phyloP scores from a whole-genome alignment of 225 moss, liverwort and hornwort genomes.

The Polytrichum commune region DNA sequence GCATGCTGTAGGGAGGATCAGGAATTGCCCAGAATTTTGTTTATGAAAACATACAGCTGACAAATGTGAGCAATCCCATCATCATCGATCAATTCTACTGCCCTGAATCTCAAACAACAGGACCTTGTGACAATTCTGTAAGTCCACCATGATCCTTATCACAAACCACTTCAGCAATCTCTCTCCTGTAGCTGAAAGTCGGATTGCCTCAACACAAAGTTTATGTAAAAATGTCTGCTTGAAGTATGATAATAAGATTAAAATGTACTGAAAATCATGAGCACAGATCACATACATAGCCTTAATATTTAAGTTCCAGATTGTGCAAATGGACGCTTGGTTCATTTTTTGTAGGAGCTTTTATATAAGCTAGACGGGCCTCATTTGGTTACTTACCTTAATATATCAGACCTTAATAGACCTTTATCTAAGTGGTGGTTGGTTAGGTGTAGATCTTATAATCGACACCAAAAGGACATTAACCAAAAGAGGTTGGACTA shows the following conservation, averaged over 20 bases:
- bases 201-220: no score
- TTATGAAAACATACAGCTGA: conserved; percentile 30
- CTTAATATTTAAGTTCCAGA: no score
- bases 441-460: no score
- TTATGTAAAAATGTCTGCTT: no score
- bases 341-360: background rate
- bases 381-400: background rate
- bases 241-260: no score
- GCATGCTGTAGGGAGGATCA: conserved; percentile 24
- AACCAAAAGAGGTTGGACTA: no score
- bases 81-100: conserved; percentile 41
- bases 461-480: no score
- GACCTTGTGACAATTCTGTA: conserved; percentile 20
- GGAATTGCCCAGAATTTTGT: conserved; percentile 33
- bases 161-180: background rate
- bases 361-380: background rate
- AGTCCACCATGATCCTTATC: background rate
- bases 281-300: no score
- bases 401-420: background rate
- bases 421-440: no score
- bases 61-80: conserved; percentile 46
- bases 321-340: no score
- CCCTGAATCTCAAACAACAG: conserved; percentile 20
- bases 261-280: no score
- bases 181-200: no score